Percentiles rank a stretch among this genome's conserved stretches.
These are phyloP conservation scores for Penicillium expansum DNA, from an alignment of 2,329 filamentous ascomycete species.

Conservation along the genomic window DNA sequence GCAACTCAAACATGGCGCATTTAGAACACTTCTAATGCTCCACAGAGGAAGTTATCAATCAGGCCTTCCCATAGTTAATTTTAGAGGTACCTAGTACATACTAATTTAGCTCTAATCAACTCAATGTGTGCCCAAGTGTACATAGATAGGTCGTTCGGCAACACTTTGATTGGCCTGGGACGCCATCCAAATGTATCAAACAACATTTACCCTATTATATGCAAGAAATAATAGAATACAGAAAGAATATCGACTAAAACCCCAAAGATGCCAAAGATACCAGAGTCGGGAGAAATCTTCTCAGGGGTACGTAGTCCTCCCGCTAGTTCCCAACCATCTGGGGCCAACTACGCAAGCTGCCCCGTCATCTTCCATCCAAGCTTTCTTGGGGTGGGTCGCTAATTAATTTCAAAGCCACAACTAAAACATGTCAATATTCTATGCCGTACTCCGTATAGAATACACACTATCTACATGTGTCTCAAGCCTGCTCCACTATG, in stretches of 20 bases:
- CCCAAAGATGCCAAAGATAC: too few species aligned
- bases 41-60: neutral
- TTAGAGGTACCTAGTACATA: too few species aligned
- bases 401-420: neutral
- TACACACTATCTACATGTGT: neutral
- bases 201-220: neutral
- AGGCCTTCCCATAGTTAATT: neutral
- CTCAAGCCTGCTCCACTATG: neutral
- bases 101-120: too few species aligned
- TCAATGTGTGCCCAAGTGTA: too few species aligned
- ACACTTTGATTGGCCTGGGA: too few species aligned
- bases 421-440: neutral
- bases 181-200: neutral
- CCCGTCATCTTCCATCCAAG: conserved; percentile 20
- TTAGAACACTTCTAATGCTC: neutral
- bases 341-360: conserved; percentile 8
- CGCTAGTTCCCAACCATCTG: conserved; percentile 1
- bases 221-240: neutral
- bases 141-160: neutral
- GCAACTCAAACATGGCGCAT: neutral
- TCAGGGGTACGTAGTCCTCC: conserved; percentile 5
- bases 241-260: neutral
- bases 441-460: too few species aligned
- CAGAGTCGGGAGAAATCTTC: neutral
- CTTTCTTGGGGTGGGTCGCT: conserved; percentile 4